Base-by-base conservation (phyloP, 2,329 filamentous ascomycete species). In the Talaromyces sp. region DNA sequence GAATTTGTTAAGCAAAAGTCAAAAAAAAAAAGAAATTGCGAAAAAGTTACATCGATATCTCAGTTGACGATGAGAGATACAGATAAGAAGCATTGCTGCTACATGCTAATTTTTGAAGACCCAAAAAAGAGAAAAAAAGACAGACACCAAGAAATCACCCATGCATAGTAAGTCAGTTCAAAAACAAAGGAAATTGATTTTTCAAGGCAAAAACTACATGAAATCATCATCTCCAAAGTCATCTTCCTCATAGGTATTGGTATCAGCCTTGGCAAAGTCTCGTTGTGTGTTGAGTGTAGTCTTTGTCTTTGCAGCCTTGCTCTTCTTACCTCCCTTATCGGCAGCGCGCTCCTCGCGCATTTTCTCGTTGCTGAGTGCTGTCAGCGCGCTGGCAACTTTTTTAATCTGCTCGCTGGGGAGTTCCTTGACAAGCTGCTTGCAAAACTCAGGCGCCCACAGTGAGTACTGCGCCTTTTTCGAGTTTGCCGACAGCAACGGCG, bases 271-370 rank as follows among this genome's bases (percentile, higher is more conserved):
- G 82, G 68, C 75, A 77, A 69, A 82, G 74, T 78, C 82, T 78
- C 71, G 88, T 79, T 71, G 77, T 79, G 62, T 86, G 59, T 90
- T 89, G 55, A 98, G 81, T 7, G 86, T 88, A 19, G 90, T 86
- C 86, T 99, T 99, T 43, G 89, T 96, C 86, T 98, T 98, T 64
- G 91, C 89, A 4, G 93, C 93, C 85, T 98, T 98, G 68, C 83
- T 87, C 86, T 98, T 99, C 89, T 98, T 99, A 70, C 89, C 90
- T 58, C 90, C 88, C 83, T 96, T 97, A 66, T 96, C 91, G 3
- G 90, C 86, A 4, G 89, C 87, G 84, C 98, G 97, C 84, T 99
- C 95, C 77, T 97, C 93, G 82, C 92, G 96, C 89, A 98, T 89
- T 84, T 96, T 97, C 85, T 98, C 95, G 75, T 99, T 99, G 73